phyloP scores from a whole-genome alignment of 176 grass and related monocot genomes.

The Ampelocalamus luodianensis region DNA sequence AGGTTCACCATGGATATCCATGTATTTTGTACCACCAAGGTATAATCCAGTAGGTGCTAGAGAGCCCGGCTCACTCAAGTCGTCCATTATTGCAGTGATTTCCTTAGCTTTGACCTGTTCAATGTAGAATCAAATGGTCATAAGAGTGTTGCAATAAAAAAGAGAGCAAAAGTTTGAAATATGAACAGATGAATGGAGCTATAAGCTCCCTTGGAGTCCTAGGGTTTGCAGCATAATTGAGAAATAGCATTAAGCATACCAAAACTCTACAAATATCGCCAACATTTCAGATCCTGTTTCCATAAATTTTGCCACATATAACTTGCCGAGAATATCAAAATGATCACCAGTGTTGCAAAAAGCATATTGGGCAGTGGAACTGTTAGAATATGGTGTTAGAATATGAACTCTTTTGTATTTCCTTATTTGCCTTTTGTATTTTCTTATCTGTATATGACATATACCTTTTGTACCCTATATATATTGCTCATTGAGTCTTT shows the following conservation, averaged over 20 bases:
- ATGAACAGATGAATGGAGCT: not conserved
- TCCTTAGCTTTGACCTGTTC: slow-evolving; percentile 54
- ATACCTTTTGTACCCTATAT: too few relatives aligned
- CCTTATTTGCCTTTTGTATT: too few relatives aligned
- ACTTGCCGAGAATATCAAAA: not conserved
- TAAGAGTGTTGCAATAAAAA: not conserved
- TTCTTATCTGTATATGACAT: too few relatives aligned
- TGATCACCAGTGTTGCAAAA: not conserved
- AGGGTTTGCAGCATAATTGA: not conserved
- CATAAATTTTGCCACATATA: not conserved
- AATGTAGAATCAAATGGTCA: slow-evolving; percentile 2
- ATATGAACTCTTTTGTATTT: too few relatives aligned
- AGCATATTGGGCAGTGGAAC: not conserved
- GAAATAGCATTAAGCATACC: not conserved
- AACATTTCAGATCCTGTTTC: not conserved
- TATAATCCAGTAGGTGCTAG: slow-evolving; percentile 62
- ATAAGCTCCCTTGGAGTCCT: not conserved
- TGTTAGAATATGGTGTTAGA: too few relatives aligned
- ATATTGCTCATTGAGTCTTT: too few relatives aligned
- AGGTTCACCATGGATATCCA: slow-evolving; percentile 72
- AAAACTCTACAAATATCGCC: not conserved
- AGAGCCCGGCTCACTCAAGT: slow-evolving; percentile 56
- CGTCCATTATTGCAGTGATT: slow-evolving; percentile 52
- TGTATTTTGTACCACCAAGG: slow-evolving; percentile 58
- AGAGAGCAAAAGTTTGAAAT: not conserved